Evolutionary conservation across 106 monocot genomes (phyloP).

Genomic region (Dioscorea zingiberensis): DNA sequence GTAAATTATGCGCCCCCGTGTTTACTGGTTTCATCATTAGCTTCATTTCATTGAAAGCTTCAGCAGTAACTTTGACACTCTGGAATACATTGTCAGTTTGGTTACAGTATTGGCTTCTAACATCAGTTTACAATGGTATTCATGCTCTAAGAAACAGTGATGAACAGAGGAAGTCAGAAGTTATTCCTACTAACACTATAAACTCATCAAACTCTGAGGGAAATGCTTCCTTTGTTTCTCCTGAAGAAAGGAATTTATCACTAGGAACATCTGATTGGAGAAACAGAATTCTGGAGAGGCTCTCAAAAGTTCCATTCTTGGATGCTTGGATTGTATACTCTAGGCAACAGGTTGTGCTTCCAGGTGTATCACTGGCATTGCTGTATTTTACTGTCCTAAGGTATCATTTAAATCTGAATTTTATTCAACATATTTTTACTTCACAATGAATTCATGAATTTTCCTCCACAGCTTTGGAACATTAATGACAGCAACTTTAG

Average conservation of each 20-base stretch:
- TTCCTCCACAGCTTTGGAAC: constrained; percentile 68
- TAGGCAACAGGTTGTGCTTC: constrained; percentile 81
- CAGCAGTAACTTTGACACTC: constrained; percentile 55
- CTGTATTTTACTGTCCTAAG: constrained; percentile 90
- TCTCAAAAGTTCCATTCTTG: constrained; percentile 40
- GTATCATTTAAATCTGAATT: constrained; percentile 17
- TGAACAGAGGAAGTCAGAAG: constrained; percentile 22
- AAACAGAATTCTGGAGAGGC: constrained; percentile 15
- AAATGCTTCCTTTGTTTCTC: not conserved
- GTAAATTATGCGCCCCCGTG: constrained; percentile 91
- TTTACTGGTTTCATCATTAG: constrained; percentile 86
- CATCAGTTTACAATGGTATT: constrained; percentile 72
- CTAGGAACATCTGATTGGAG: constrained; percentile 23
- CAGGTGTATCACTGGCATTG: constrained; percentile 72
- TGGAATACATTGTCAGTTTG: constrained; percentile 75
- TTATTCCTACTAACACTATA: constrained; percentile 14
- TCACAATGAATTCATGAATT: not conserved
- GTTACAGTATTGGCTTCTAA: constrained; percentile 80
- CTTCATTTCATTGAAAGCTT: constrained; percentile 75
- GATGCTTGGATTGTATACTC: constrained; percentile 76
- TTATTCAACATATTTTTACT: not conserved
- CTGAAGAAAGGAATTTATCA: constrained; percentile 11
- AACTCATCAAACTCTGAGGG: constrained; percentile 5
- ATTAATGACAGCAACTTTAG: constrained; percentile 86
- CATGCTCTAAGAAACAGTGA: constrained; percentile 53